Evolutionary conservation across 352 stramenopile genomes (phyloP).

Genomic region (Globisporangium paddicum): DNA sequence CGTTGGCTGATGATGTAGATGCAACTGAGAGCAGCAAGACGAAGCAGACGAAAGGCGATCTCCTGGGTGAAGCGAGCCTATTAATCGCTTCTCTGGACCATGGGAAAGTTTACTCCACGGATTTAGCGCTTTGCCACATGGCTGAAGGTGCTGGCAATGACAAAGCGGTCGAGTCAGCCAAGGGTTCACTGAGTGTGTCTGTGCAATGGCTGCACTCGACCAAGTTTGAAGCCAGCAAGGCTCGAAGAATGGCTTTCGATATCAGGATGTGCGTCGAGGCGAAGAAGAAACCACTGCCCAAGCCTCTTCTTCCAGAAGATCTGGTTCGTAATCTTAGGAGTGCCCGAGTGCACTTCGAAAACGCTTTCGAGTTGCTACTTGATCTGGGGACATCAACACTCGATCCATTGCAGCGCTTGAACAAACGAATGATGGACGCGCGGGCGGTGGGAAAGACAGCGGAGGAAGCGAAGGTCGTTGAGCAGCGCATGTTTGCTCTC

Average conservation of each 20-base stretch:
- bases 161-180: conserved; percentile 18
- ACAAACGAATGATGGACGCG: conserved; percentile 36
- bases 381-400: conserved; percentile 25
- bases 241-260: neutral
- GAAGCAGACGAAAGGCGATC: conserved; percentile 22
- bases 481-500: conserved; percentile 39
- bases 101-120: conserved; percentile 31
- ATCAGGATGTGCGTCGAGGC: conserved; percentile 1
- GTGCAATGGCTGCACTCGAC: conserved; percentile 53
- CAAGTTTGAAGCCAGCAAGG: neutral
- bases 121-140: conserved; percentile 26
- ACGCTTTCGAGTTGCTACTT: conserved; percentile 19
- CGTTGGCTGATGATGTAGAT: neutral
- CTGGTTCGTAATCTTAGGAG: conserved; percentile 12
- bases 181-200: conserved; percentile 39
- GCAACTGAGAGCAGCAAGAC: neutral
- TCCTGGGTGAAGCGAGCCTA: conserved; percentile 39
- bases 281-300: conserved; percentile 17
- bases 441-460: conserved; percentile 45
- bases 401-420: conserved; percentile 47
- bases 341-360: conserved; percentile 16
- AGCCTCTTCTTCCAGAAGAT: conserved; percentile 22
- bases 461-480: conserved; percentile 70
- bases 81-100: conserved; percentile 38
- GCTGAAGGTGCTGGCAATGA: conserved; percentile 12